A percentile compares a stretch with the other conserved stretches of the same genome.
phyloP scores from a whole-genome alignment of 2,329 filamentous ascomycete species.

The Clonostachys solani region DNA sequence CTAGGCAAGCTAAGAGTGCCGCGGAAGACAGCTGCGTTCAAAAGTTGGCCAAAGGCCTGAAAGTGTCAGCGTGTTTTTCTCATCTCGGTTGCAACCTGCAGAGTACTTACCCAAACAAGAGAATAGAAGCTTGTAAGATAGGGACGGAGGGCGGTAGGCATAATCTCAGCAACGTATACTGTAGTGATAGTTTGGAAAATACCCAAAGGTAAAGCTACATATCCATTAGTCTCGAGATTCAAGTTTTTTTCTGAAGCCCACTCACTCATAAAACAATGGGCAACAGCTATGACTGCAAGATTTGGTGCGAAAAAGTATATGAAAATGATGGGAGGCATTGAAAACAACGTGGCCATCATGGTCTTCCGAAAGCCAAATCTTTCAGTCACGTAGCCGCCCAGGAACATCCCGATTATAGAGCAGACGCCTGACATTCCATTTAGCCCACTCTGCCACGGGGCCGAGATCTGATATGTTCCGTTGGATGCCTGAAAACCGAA shows the following conservation, averaged over 20 bases:
- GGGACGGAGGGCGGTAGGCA: slow-evolving; percentile 5
- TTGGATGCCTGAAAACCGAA: slow-evolving; percentile 7
- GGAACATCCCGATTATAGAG: slow-evolving; percentile 31
- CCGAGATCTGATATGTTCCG: slow-evolving; percentile 10
- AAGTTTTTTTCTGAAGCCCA: background rate
- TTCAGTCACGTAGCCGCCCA: slow-evolving; percentile 33
- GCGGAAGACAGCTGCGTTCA: slow-evolving; percentile 28
- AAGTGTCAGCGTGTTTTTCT: background rate
- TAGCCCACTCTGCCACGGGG: slow-evolving; percentile 36
- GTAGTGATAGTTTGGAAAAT: slow-evolving; percentile 7
- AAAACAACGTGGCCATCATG: slow-evolving; percentile 23
- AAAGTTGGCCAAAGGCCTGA: slow-evolving; percentile 26
- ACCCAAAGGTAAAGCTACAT: slow-evolving; percentile 2
- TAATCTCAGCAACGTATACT: slow-evolving; percentile 6
- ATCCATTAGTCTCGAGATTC: background rate
- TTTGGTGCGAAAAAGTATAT: slow-evolving; percentile 23
- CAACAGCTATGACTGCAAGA: slow-evolving; percentile 14
- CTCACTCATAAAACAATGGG: slow-evolving; percentile 22
- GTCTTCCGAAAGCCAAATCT: slow-evolving; percentile 25
- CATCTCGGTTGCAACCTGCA: background rate
- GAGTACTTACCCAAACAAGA: slow-evolving; percentile 2
- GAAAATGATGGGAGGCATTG: slow-evolving; percentile 26
- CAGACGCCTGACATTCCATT: slow-evolving; percentile 30
- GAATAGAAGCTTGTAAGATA: slow-evolving; percentile 8
- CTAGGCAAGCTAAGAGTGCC: slow-evolving; percentile 16